Evolutionary conservation across 2,329 filamentous ascomycete species (phyloP).

Genomic region (Lecanicillium sp.): DNA sequence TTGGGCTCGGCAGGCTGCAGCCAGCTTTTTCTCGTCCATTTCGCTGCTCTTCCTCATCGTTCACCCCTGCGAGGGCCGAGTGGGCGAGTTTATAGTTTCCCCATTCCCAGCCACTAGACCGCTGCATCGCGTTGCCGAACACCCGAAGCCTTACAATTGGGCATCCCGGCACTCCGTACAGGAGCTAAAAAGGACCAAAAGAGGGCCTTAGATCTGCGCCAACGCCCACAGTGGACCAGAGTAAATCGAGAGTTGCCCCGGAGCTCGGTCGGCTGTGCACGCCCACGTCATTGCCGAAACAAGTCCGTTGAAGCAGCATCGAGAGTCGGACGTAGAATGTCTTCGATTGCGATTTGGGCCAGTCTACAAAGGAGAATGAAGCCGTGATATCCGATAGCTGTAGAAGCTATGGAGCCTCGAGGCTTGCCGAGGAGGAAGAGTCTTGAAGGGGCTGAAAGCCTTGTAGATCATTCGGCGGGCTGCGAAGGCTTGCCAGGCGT

Average conservation of each 20-base stretch:
- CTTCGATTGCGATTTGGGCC: too few species aligned
- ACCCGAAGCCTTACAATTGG: constrained; percentile 10
- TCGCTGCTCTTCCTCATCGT: neutral
- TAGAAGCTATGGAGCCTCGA: too few species aligned
- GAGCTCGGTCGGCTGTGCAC: neutral
- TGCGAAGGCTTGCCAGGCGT: too few species aligned
- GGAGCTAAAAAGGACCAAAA: neutral
- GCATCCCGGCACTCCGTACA: neutral
- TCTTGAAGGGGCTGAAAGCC: too few species aligned
- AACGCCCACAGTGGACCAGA: neutral
- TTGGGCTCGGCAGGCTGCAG: too few species aligned
- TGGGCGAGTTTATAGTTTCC: neutral
- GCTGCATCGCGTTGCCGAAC: constrained; percentile 2
- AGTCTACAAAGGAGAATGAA: too few species aligned
- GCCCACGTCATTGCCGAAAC: constrained; percentile 1
- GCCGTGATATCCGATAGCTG: too few species aligned
- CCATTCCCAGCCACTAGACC: neutral
- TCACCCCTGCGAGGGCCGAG: neutral
- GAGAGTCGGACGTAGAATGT: too few species aligned
- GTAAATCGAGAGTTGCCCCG: too few species aligned
- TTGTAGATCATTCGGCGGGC: too few species aligned
- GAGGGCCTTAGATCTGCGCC: constrained; percentile 8
- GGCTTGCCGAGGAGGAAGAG: too few species aligned
- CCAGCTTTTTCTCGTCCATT: too few species aligned
- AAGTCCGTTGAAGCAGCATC: neutral